phyloP scores from a whole-genome alignment of 768 basidiomycete genomes.

The Pluteus cervinus region DNA sequence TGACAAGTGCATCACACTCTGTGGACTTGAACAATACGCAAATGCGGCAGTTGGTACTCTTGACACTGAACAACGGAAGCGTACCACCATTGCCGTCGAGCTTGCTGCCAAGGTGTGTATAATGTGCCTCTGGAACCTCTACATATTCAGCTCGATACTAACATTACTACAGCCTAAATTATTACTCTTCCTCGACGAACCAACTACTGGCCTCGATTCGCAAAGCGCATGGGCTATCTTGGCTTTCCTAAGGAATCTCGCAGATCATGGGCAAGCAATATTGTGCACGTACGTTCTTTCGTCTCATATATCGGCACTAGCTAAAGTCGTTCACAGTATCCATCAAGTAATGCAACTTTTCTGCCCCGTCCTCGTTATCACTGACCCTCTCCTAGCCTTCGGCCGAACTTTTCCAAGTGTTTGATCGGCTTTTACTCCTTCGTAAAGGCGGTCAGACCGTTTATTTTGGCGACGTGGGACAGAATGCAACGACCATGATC shows the following conservation, averaged over 20 bases:
- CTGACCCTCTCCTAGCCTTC: conserved; percentile 57
- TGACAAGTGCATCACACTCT: conserved; percentile 51
- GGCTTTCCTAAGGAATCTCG: conserved; percentile 67
- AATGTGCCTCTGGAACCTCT: neutral
- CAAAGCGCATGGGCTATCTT: conserved; percentile 85
- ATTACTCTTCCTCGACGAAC: conserved; percentile 84
- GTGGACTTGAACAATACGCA: conserved; percentile 54
- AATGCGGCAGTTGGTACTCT: conserved; percentile 65
- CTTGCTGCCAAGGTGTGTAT: conserved; percentile 73
- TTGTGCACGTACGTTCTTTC: conserved; percentile 68
- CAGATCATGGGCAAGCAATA: conserved; percentile 80
- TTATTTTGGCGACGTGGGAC: conserved; percentile 70
- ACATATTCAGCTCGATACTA: neutral
- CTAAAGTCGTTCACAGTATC: conserved; percentile 23
- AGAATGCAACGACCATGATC: conserved; percentile 54
- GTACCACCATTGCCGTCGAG: conserved; percentile 84
- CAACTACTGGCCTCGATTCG: conserved; percentile 83
- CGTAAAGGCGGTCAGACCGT: conserved; percentile 72
- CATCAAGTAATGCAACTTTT: conserved; percentile 26
- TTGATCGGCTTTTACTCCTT: conserved; percentile 74
- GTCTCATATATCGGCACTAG: neutral
- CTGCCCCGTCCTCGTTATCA: neutral
- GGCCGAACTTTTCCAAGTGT: conserved; percentile 76
- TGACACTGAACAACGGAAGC: conserved; percentile 69
- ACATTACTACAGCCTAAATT: conserved; percentile 53